Evolutionary conservation across 2,329 filamentous ascomycete genomes (phyloP), one percentile per base, ranked within the genome.

Genomic region (Fusarium camptoceras): DNA sequence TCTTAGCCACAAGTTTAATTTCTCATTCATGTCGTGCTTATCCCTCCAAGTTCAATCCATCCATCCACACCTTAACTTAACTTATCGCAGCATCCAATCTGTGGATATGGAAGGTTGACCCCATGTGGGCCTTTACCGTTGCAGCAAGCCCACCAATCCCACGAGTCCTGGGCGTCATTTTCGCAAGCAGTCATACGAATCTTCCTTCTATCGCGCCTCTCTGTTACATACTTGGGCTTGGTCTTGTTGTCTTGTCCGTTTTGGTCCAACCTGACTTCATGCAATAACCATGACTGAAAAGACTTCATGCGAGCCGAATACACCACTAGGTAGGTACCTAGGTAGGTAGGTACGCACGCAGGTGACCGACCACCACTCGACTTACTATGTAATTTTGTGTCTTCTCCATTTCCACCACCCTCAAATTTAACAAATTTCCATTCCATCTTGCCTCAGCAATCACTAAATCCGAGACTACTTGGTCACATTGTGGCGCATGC

Each of bases 81-180:
- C 49, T 51, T 64, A 68, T 71, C 71, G 25, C 44, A 51, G 25
- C 43, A 54, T 49, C 49, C 31, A 39, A 39, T 51, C 25, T 34
- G 25, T 41, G 41, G 47, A 66, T 60, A 44, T 47, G 27, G 37
- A 68, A 59, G 58, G 63, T 70, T 70, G 42, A 34, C 49, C 46
- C 66, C 55, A 65, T 63, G 72, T 73, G 72, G 49, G 24, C 22
- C 67, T 30, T 34, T 60, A 51, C 64, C 39, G 56, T 62, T 72
- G 31, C 8, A 48, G 30, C 54, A 64, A 47, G 22, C 51, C 67
- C 64, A 61, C 73, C 73, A 75, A 75, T 75, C 69, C 64, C 54
- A 55, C 41, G 57, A 51, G 28, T 37, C 34, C 42, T 51, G 44
- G 69, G 53, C 58, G 54, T 72, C 73, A 69, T 70, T 55, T 59